A percentile compares a stretch with the other conserved stretches of the same genome.
Conservation (phyloP, 495 filamentous ascomycete species). For the Tuber borchii region DNA sequence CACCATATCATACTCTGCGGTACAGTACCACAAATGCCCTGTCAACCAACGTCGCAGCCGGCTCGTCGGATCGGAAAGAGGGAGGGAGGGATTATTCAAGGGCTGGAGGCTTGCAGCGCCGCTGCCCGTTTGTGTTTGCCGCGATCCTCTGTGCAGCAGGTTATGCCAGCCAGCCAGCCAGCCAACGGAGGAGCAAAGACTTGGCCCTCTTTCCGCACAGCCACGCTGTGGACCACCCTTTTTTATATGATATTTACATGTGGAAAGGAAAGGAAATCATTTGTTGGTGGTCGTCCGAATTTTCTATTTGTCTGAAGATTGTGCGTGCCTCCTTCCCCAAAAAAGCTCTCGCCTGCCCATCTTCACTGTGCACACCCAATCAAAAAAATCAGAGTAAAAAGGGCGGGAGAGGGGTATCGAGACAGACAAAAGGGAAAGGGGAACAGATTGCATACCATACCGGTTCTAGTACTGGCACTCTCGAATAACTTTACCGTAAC, state of each 20-base stretch:
- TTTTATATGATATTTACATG: not conserved
- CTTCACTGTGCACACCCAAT: not conserved
- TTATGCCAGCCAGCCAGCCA: too few species aligned
- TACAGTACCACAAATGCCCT: not conserved
- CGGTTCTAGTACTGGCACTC: too few species aligned
- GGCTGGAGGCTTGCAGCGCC: not conserved
- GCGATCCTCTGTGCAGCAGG: conserved; percentile 24
- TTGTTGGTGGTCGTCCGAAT: not conserved
- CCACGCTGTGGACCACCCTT: not conserved
- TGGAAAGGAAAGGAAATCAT: not conserved
- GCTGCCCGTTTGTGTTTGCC: conserved; percentile 2
- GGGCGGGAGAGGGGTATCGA: not conserved
- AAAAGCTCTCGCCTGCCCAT: not conserved
- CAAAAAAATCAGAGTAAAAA: not conserved
- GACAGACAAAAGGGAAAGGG: not conserved
- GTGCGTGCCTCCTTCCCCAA: not conserved
- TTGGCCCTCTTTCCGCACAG: not conserved
- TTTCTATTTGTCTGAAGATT: not conserved
- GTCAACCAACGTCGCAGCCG: not conserved
- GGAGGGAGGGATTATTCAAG: not conserved
- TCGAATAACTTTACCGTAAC: not conserved
- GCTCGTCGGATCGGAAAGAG: conserved; percentile 11
- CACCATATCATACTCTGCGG: not conserved
- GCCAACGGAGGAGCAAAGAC: not conserved
- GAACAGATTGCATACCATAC: not conserved